Base-by-base conservation (phyloP, 1,284 basidiomycete species). In the Thecaphora frezii region DNA sequence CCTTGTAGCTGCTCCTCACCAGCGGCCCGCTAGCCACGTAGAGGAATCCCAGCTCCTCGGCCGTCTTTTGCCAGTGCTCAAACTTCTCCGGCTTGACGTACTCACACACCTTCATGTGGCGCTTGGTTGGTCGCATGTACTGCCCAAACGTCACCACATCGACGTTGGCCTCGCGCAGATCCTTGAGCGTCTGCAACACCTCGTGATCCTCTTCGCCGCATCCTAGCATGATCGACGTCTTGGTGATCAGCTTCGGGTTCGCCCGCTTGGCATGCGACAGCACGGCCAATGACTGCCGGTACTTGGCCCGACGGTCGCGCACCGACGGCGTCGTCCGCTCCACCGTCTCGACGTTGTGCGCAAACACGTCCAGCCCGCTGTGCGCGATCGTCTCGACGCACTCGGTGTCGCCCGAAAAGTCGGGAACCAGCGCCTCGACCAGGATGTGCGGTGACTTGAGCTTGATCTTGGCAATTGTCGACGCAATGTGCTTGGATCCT, bases 121-220 rank as follows among this genome's bases (percentile, higher is more conserved):
- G 85, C 81, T 98, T 98, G 1, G 96, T 98, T 1, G 96, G 96
- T 43, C 96, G 88, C 96, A 99, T 98, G 81, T 99, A 99, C 82
- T 99, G 96, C 1, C 96, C 96, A 77, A 99, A 97, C 0, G 96
- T 99, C 28, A 99, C 93, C 10, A 99, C 94, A 77, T 98, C 93
- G 33, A 98, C 94, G 61, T 92, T 84, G 37, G 86, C 83, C 63
- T 87, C 88, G 40, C 94, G 87, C 3, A 98, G 84, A 68, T 94
- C 94, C 91, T 76, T 30, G 5, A 99, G 83, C 1, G 93, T 88
- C 74, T 89, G 86, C 79, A 89, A 81, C 3, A 99, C 77, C 79
- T 98, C 91, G 7, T 88, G 87, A 52, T 89, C 87, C 42, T 84
- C 85, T 82, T 99, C 96, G 2, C 96, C 96, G 3, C 98, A 88